Percentiles rank a stretch among this genome's conserved stretches.
Conservation (phyloP, 2,329 filamentous ascomycete species). For the Claviceps cyperi region DNA sequence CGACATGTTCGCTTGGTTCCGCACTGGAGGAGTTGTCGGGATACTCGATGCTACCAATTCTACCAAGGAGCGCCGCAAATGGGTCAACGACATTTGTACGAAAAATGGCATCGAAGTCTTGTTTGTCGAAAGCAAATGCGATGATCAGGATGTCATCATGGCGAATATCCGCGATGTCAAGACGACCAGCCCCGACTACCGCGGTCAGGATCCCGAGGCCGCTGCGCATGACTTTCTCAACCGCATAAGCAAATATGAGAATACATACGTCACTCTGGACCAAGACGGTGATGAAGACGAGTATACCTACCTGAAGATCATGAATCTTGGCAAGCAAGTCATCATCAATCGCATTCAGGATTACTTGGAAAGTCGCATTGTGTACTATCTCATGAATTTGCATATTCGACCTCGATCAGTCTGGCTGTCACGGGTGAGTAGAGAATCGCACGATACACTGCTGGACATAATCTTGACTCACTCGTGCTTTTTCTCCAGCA, state of each 20-base stretch:
- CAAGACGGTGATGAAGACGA: slow-evolving; percentile 64
- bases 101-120: slow-evolving; percentile 73
- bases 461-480: background rate
- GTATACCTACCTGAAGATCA: slow-evolving; percentile 91
- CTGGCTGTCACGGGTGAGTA: slow-evolving; percentile 78
- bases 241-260: slow-evolving; percentile 93
- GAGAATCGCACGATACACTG: background rate
- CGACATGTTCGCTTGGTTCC: slow-evolving; percentile 93
- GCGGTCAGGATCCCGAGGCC: slow-evolving; percentile 81
- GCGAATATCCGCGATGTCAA: slow-evolving; percentile 97
- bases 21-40: slow-evolving; percentile 65
- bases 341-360: slow-evolving; percentile 97
- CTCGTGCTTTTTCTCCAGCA: slow-evolving; percentile 39
- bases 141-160: slow-evolving; percentile 93
- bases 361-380: slow-evolving; percentile 88
- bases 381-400: slow-evolving; percentile 97
- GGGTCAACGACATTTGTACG: slow-evolving; percentile 73
- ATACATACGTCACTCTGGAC: slow-evolving; percentile 87
- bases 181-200: slow-evolving; percentile 88
- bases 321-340: slow-evolving; percentile 88
- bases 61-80: slow-evolving; percentile 74
- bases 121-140: slow-evolving; percentile 94
- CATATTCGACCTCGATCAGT: slow-evolving; percentile 95
- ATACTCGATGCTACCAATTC: slow-evolving; percentile 96
- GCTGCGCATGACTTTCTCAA: slow-evolving; percentile 87